Evolutionary conservation across 108 stramenopile species (phyloP).

Genomic region (Schizochytrium sp.): DNA sequence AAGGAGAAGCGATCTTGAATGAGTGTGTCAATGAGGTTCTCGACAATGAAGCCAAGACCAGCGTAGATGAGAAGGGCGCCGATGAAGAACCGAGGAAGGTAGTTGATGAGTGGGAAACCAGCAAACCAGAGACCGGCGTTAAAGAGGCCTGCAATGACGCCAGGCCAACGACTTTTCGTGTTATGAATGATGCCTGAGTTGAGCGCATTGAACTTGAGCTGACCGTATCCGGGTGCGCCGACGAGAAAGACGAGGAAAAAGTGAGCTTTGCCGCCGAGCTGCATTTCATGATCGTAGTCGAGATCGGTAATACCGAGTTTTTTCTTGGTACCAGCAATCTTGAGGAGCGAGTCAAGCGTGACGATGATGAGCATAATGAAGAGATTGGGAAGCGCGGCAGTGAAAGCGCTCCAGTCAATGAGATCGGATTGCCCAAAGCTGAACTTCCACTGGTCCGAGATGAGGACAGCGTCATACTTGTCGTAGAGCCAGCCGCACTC

Average conservation of each 20-base stretch:
- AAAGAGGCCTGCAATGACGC: neutral
- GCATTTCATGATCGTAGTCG: constrained; percentile 1
- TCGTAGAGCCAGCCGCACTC: constrained; percentile 5
- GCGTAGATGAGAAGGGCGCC: constrained; percentile 4
- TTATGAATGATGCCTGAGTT: neutral
- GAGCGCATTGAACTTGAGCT: constrained; percentile 15
- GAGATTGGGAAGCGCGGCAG: neutral
- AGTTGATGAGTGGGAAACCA: constrained; percentile 14
- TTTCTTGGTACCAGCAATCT: neutral
- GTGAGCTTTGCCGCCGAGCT: neutral
- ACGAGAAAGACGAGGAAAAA: neutral
- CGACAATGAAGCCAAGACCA: neutral
- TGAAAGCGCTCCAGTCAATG: constrained; percentile 10
- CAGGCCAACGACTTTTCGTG: neutral
- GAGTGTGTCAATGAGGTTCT: neutral
- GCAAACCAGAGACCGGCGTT: neutral
- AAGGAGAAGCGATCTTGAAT: neutral
- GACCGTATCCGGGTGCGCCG: neutral
- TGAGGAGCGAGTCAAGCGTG: constrained; percentile 2
- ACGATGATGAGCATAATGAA: neutral
- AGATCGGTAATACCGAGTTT: neutral
- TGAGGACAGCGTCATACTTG: neutral
- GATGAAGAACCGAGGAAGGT: neutral
- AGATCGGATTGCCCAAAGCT: neutral
- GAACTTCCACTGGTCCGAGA: constrained; percentile 12